A percentile compares a stretch with the other conserved stretches of the same genome.
These are phyloP conservation scores for Apiospora kogelbergensis DNA, from an alignment of 2,329 filamentous ascomycete species.

Conservation along the genomic window DNA sequence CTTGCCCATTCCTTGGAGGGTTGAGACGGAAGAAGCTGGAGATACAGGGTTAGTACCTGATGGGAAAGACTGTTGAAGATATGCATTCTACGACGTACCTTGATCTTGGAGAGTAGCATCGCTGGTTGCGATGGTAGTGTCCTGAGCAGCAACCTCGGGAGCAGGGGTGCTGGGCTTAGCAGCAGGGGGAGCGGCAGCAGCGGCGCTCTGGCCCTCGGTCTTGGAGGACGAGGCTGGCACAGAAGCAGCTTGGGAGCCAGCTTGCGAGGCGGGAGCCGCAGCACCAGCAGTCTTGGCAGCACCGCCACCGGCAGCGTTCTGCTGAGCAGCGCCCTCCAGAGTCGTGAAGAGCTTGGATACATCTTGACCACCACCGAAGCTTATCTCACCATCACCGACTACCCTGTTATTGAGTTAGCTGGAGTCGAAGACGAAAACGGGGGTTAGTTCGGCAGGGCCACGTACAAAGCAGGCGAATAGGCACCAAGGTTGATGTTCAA, in stretches of 20 bases:
- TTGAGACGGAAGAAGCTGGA: slow-evolving; percentile 40
- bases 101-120: slow-evolving; percentile 36
- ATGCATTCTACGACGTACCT: slow-evolving; percentile 26
- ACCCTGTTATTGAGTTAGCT: slow-evolving; percentile 26
- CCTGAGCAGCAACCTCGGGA: slow-evolving; percentile 13
- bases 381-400: slow-evolving; percentile 36
- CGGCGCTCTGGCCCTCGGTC: slow-evolving; percentile 14
- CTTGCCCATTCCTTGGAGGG: slow-evolving; percentile 49
- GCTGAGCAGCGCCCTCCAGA: slow-evolving; percentile 44
- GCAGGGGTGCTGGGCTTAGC: slow-evolving; percentile 22
- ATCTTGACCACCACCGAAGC: slow-evolving; percentile 41
- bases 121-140: slow-evolving; percentile 17
- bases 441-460: slow-evolving; percentile 9
- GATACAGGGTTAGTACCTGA: slow-evolving; percentile 17
- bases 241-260: slow-evolving; percentile 14
- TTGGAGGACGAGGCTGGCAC: neutral
- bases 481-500: slow-evolving; percentile 46
- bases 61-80: neutral
- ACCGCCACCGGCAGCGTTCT: slow-evolving; percentile 26
- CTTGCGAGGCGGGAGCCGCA: slow-evolving; percentile 20
- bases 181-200: slow-evolving; percentile 16
- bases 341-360: slow-evolving; percentile 45
- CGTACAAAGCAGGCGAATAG: slow-evolving; percentile 44
- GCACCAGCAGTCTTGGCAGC: slow-evolving; percentile 22
- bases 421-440: neutral